Evolutionary conservation across 176 grass and related monocot genomes (phyloP).

Genomic region (Oropetium thomaeum): DNA sequence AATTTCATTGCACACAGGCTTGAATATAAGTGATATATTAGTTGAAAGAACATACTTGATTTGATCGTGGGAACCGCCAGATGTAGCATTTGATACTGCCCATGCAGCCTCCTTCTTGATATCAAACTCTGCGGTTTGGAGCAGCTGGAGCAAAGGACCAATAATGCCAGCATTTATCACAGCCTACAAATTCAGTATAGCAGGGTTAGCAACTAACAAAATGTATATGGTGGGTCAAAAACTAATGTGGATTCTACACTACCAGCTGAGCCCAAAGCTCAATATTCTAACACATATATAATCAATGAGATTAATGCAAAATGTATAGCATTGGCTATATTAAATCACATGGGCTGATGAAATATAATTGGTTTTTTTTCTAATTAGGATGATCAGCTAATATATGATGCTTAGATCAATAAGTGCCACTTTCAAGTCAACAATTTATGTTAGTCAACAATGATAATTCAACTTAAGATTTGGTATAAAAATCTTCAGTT

Average conservation of each 20-base stretch:
- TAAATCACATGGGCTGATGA: neutral
- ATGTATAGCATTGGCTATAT: neutral
- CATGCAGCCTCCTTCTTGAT: slow-evolving; percentile 99
- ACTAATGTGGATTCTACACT: neutral
- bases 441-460: neutral
- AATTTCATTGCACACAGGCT: neutral
- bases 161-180: slow-evolving; percentile 83
- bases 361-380: neutral
- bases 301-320: neutral
- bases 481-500: neutral
- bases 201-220: neutral
- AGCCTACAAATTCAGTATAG: slow-evolving; percentile 50
- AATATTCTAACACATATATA: neutral
- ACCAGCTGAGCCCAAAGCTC: neutral
- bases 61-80: slow-evolving; percentile 81
- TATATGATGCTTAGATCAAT: neutral
- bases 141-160: slow-evolving; percentile 68
- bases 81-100: slow-evolving; percentile 97
- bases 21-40: neutral
- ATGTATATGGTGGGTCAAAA: neutral
- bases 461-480: neutral
- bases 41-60: slow-evolving; percentile 61
- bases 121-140: slow-evolving; percentile 96
- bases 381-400: neutral
- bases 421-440: neutral